Base-by-base conservation (phyloP, 208 protist genomes). In the Leishmania turanica region DNA sequence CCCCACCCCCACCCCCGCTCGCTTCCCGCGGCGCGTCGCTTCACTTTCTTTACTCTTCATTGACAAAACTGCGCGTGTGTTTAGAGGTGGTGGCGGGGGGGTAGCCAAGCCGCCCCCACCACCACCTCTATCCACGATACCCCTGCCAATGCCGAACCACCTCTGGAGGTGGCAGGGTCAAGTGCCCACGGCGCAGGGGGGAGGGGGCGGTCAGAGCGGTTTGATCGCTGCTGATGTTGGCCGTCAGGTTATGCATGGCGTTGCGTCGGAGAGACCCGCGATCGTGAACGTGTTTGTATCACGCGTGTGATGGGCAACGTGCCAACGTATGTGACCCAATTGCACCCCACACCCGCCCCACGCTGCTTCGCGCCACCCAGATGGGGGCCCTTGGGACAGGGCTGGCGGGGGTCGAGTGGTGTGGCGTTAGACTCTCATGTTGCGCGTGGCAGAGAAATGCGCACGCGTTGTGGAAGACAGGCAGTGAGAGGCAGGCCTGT, bases 371-470 rank as follows among this genome's bases (percentile, higher is more conserved):
- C 51, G 51, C 51, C 2, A 54, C 56, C 7, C 54, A 9, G 21
- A 60, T n/a, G 54, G 4, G 19, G 13, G 56, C 56, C 6, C 24
- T 24, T 13, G 56, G 11, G 56, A n/a, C 56, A 5, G 21, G 17
- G 56, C 51, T 1, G 9, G 51, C 51, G 15, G 53, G 53, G 53
- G 15, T 1, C 53, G 0, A 4, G 45, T 47, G 8, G 45, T 9
- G 3, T 47, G 7, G 7, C 0, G 45, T 11, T 56, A 15, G 21
- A 21, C 53, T 4, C 53, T 4, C 19, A 21, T 56, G 53, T 56
- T 15, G 17, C 24, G 53, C 21, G 53, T 21, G 53, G 71, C 88
- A 92, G 72, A 56, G 53, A 56, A 21, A 56, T 24, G 53, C 45
- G 45, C 45, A 47, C 45, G 45, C 45, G 45, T 47, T 47, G 45